Base-by-base conservation (phyloP, 331 rosid species). In the Rosa hybrid region DNA sequence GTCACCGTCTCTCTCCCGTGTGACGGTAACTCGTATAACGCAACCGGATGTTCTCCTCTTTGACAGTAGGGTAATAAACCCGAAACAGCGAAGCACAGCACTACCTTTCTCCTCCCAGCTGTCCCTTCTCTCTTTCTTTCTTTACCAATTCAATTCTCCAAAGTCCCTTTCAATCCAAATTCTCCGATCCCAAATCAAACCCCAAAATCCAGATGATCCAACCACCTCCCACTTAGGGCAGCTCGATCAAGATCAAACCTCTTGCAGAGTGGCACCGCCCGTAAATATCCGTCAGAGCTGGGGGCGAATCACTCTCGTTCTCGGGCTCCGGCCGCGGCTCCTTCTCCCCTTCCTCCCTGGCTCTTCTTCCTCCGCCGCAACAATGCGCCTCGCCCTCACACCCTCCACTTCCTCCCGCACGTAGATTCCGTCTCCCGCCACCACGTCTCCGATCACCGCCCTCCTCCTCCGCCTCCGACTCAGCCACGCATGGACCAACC, bases 231-330 rank as follows among this genome's bases (percentile, higher is more conserved):
- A 45, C 78, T 44, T 87, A 88, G 94, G 91, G 86, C 30, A 17
- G 21, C 71, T 85, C 75, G 77, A 83, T 75, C 80, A 17, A 34
- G 82, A 83, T 86, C 74, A 63, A 20, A 77, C 39, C 39, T 34
- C 39, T 30, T 30, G 39, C 25, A 16, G 73, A 70, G 79, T 68
- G 83, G 85, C 87, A 71, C 87, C 77, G 78, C 77, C 71, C 60
- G 80, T 56, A 70, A 76, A 42, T 71, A 90, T 83, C 89, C 81
- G 87, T 87, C 53, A 89, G 99, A 88, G 77, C 98, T 96, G 99
- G 99, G 99, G 96, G 99, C 98, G 87, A 91, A 91, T 93, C 97
- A 96, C 90, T 96, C 99, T 78, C 96, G 93, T 92, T 83, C 88
- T 87, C 90, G 78, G 80, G 80, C 87, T 80, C 91, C 90, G 84